Percentiles rank a stretch among this genome's conserved stretches.
phyloP scores from a whole-genome alignment of 139 green algal genomes.

The Zygnema circumcarinatum region DNA sequence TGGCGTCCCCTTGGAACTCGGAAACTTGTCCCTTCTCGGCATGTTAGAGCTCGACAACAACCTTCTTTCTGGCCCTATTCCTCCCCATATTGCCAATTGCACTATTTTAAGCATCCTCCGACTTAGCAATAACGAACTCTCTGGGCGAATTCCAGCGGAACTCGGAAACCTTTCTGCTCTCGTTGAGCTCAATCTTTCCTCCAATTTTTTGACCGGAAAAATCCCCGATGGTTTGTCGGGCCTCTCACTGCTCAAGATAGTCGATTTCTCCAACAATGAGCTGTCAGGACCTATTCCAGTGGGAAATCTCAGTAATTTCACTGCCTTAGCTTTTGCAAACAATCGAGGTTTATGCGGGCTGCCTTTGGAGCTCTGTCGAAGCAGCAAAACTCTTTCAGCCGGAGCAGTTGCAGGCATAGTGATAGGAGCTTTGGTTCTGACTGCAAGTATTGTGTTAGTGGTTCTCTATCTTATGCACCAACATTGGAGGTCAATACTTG shows the following conservation, averaged over 20 bases:
- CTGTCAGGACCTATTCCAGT: background rate
- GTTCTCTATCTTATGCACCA: background rate
- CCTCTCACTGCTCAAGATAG: too few relatives aligned
- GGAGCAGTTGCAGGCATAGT: background rate
- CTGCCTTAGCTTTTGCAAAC: background rate
- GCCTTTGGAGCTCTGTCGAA: background rate
- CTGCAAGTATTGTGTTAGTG: background rate
- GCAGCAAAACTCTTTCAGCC: background rate
- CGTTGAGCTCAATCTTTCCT: too few relatives aligned
- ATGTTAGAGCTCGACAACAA: background rate
- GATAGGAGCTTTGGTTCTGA: background rate
- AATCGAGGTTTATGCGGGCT: background rate
- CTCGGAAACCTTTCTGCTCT: background rate
- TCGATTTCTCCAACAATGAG: background rate
- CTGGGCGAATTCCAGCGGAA: background rate
- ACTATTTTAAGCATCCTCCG: background rate
- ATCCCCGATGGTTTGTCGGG: conserved; percentile 26
- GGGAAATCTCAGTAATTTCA: background rate
- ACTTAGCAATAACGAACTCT: background rate
- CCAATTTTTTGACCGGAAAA: background rate
- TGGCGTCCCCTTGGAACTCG: conserved; percentile 7
- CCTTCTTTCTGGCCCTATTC: conserved; percentile 14
- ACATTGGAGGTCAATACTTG: background rate
- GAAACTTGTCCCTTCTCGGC: background rate
- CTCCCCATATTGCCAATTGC: background rate